Percentiles rank a stretch among this genome's conserved stretches.
Conservation (phyloP, 371 early-diverging fungal genomes). For the Cokeromyces recurvatus region DNA sequence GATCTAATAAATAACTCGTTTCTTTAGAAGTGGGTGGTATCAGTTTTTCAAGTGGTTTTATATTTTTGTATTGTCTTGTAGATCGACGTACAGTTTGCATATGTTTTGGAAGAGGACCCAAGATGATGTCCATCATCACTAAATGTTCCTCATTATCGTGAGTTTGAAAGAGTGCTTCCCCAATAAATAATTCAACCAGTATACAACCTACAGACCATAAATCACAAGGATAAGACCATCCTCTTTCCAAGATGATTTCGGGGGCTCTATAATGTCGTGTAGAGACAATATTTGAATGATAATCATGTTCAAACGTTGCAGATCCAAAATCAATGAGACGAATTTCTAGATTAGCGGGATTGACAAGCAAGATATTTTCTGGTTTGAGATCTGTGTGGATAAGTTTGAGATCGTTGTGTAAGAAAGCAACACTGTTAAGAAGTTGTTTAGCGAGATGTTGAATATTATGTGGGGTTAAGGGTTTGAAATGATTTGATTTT, state of each 20-base stretch:
- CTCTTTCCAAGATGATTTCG: conserved; percentile 86
- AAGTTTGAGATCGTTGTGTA: conserved; percentile 58
- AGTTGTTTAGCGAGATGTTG: conserved; percentile 77
- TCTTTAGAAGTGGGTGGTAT: conserved; percentile 22
- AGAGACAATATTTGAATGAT: conserved; percentile 83
- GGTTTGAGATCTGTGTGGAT: conserved; percentile 95
- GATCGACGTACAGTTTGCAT: no score
- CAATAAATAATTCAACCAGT: conserved; percentile 88
- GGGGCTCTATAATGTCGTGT: conserved; percentile 97
- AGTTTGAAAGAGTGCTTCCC: conserved; percentile 92
- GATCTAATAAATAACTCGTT: conserved; percentile 46
- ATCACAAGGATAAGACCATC: conserved; percentile 96
- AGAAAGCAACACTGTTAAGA: conserved; percentile 64
- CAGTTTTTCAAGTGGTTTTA: conserved; percentile 47
- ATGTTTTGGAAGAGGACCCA: conserved; percentile 30
- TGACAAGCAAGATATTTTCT: conserved; percentile 72
- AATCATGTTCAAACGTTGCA: conserved; percentile 90
- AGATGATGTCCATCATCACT: conserved; percentile 65
- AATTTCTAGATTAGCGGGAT: conserved; percentile 43
- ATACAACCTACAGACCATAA: conserved; percentile 97
- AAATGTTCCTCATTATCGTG: conserved; percentile 78
- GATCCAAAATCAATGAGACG: conserved; percentile 93
- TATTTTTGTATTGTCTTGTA: conserved; percentile 48
- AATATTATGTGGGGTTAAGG: conserved; percentile 81
- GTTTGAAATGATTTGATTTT: conserved; percentile 80